Evolutionary conservation across 257 asterid species (phyloP).

Genomic region (Apocynum venetum): DNA sequence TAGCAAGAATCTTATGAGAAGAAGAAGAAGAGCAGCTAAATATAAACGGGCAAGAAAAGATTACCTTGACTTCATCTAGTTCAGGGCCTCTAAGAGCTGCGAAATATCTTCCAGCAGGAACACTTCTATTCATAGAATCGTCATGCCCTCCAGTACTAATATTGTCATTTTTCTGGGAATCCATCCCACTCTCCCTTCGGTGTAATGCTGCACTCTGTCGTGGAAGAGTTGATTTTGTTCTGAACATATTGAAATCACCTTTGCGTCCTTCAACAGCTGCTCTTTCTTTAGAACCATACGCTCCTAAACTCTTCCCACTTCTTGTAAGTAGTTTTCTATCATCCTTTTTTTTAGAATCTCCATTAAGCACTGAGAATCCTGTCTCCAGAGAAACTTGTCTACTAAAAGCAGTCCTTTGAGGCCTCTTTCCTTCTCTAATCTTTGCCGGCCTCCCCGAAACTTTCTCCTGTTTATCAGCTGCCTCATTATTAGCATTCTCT

Average conservation of each 20-base stretch:
- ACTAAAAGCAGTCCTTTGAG: slow-evolving; percentile 37
- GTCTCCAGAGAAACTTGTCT: slow-evolving; percentile 85
- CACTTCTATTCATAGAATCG: slow-evolving; percentile 47
- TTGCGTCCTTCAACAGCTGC: slow-evolving; percentile 37
- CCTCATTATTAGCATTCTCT: slow-evolving; percentile 23
- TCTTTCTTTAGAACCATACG: slow-evolving; percentile 42
- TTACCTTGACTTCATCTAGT: slow-evolving; percentile 91
- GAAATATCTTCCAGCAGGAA: slow-evolving; percentile 97
- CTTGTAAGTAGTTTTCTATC: slow-evolving; percentile 45
- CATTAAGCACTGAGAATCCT: slow-evolving; percentile 65
- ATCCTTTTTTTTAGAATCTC: slow-evolving; percentile 28
- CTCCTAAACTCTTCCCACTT: slow-evolving; percentile 79
- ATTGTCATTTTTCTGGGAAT: slow-evolving; percentile 30
- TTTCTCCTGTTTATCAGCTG: slow-evolving; percentile 22
- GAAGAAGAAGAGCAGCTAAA: not conserved
- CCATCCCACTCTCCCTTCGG: slow-evolving; percentile 45
- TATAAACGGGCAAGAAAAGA: not conserved
- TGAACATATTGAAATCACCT: slow-evolving; percentile 62
- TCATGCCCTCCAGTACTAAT: slow-evolving; percentile 23
- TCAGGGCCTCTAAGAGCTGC: slow-evolving; percentile 95
- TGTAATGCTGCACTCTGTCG: slow-evolving; percentile 59
- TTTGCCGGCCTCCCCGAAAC: slow-evolving; percentile 20
- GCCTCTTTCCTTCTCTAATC: slow-evolving; percentile 33
- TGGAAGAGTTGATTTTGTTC: slow-evolving; percentile 58
- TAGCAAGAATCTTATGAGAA: not conserved